Base-by-base conservation (phyloP, 2,329 filamentous ascomycete genomes). In the Blumeria graminis region DNA sequence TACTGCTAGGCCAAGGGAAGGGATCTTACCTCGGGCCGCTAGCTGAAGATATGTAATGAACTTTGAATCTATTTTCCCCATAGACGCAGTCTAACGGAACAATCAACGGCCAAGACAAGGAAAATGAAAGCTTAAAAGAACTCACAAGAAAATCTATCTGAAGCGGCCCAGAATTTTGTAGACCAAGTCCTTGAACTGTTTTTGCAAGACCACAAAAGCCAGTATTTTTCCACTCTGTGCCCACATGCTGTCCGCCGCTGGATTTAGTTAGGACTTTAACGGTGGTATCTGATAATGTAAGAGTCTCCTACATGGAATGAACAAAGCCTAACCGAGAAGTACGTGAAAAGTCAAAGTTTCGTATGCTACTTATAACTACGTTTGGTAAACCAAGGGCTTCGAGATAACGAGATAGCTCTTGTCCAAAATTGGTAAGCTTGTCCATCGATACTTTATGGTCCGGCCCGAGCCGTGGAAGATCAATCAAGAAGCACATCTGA, bases 401-500 rank as follows among this genome's bases (percentile, higher is more conserved):
- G 3, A 93, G 70, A 63, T 92, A 94, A 63, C 78, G 76, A 22
- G 76, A 67, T 32, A 95, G 71, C 43, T 90, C 83, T 57, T 77
- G 74, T 18, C 78, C 78, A 65, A 94, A 95, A 3, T 65, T 57
- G 0, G 77, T 76, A 1, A 65, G 56, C 0, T 63, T 62, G 1
- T 63, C 60, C 1, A 59, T 33, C 18, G 55, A 32, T 22, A 13
- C 61, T 61, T 43, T 68, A 59, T 55, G 58, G 1, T 61, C 57
- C 11, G 58, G 48, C 6, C 60, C 48, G 62, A 59, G 66, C 43
- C 76, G 74, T 6, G 92, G 90, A 8, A 96, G 76, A 66, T 98
- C 92, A 61, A 98, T 89, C n/a, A 96, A 66, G 66, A 94, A 96
- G 7, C 89, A 79, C 63, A 81, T 82, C 81, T 84, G 41, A n/a